Percentiles rank a stretch among this genome's conserved stretches.
phyloP scores from a whole-genome alignment of 352 stramenopile genomes.

The Globisporangium barbulae region DNA sequence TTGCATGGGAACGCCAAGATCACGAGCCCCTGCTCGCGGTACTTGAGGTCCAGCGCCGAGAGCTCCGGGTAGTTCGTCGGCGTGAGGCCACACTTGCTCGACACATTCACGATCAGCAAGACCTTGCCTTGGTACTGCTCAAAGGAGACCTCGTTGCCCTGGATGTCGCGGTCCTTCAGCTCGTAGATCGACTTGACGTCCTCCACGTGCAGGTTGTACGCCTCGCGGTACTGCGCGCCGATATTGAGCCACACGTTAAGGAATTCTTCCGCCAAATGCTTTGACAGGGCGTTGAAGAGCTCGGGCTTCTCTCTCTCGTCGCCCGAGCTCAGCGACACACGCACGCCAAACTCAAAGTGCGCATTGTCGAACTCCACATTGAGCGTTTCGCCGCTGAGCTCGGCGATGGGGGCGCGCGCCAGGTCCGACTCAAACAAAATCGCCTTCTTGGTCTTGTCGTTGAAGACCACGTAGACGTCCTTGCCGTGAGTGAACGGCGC shows the following conservation, averaged over 20 bases:
- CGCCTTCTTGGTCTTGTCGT: conserved; percentile 3
- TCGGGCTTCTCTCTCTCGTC: conserved; percentile 8
- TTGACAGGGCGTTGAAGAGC: conserved; percentile 8
- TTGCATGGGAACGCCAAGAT: conserved; percentile 48
- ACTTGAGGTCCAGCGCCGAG: conserved; percentile 14
- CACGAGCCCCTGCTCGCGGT: conserved; percentile 26
- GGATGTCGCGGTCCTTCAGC: conserved; percentile 39
- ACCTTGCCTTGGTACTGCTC: conserved; percentile 4
- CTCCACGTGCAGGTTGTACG: conserved; percentile 19
- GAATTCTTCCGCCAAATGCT: conserved; percentile 14
- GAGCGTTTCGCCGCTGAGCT: background rate
- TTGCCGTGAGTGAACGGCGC: background rate
- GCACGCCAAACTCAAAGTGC: conserved; percentile 7
- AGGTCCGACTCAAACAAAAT: conserved; percentile 13
- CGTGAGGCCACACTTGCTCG: conserved; percentile 43
- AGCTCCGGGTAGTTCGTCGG: conserved; percentile 32
- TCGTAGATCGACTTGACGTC: conserved; percentile 43
- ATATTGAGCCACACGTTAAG: conserved; percentile 21
- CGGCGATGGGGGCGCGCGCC: background rate
- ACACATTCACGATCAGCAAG: conserved; percentile 20
- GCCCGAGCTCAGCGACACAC: background rate
- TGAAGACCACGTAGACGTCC: conserved; percentile 12
- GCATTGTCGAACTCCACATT: conserved; percentile 1
- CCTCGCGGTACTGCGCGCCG: conserved; percentile 20
- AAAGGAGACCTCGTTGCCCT: conserved; percentile 29